Conservation (phyloP, 2,329 filamentous ascomycete genomes). For the Lachnellula cervina region DNA sequence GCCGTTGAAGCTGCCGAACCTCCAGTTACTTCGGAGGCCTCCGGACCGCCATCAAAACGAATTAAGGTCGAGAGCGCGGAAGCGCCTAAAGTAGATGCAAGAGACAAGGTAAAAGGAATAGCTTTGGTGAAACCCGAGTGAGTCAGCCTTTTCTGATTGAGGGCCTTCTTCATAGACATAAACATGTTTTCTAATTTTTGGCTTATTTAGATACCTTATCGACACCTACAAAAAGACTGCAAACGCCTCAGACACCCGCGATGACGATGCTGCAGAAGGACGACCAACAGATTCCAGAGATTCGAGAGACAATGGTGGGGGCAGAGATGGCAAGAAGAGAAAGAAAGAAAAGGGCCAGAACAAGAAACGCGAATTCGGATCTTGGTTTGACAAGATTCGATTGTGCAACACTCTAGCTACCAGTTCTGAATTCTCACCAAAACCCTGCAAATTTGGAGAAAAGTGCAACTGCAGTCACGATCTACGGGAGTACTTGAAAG, state of each 20-base stretch:
- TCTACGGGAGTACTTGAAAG: constrained; percentile 75
- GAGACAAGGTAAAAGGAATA: constrained; percentile 29
- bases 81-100: constrained; percentile 12
- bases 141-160: constrained; percentile 9
- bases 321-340: constrained; percentile 46
- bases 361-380: constrained; percentile 74
- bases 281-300: constrained; percentile 30
- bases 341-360: constrained; percentile 73
- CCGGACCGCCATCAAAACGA: constrained; percentile 52
- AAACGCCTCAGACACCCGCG: constrained; percentile 29
- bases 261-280: constrained; percentile 53
- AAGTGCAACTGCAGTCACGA: constrained; percentile 81
- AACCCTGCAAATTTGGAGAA: constrained; percentile 70
- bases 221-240: constrained; percentile 13
- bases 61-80: constrained; percentile 44
- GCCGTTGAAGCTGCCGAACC: constrained; percentile 24
- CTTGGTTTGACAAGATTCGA: constrained; percentile 68
- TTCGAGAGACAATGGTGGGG: constrained; percentile 32
- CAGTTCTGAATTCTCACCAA: constrained; percentile 75
- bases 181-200: neutral
- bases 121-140: constrained; percentile 31
- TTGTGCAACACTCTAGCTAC: constrained; percentile 72
- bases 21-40: constrained; percentile 13
- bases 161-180: neutral
- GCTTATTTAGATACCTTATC: constrained; percentile 27